Percentiles rank a stretch among this genome's conserved stretches.
Evolutionary conservation across 148 eudicot species (phyloP).

Genomic region (Bassia scoparia): DNA sequence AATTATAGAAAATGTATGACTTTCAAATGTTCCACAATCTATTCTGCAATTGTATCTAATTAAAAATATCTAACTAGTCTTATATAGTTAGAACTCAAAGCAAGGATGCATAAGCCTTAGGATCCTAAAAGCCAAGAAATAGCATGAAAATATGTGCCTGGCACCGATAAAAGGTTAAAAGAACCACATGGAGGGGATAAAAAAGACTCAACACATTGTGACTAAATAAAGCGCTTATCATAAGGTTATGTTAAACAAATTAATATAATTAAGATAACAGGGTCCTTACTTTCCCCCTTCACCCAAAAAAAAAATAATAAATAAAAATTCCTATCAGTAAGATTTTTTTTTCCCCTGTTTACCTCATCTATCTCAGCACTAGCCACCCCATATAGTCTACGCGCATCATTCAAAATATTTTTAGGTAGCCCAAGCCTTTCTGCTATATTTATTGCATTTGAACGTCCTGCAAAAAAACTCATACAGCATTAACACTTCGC

Average conservation of each 20-base stretch:
- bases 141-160: too few species aligned
- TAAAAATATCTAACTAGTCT: background rate
- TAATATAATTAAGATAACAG: too few species aligned
- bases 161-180: background rate
- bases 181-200: background rate
- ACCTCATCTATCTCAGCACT: slow-evolving; percentile 98
- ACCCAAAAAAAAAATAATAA: too few species aligned
- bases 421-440: slow-evolving; percentile 80
- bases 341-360: too few species aligned
- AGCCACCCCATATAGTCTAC: slow-evolving; percentile 73
- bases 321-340: too few species aligned
- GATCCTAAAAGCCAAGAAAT: background rate
- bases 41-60: too few species aligned
- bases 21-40: too few species aligned
- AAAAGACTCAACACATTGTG: background rate
- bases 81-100: background rate
- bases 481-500: slow-evolving; percentile 1
- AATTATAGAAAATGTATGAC: background rate
- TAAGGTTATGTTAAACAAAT: background rate
- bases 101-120: background rate
- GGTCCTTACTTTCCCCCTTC: too few species aligned
- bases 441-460: slow-evolving; percentile 96
- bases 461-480: slow-evolving; percentile 60
- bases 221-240: background rate
- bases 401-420: slow-evolving; percentile 54